Evolutionary conservation across 2,329 filamentous ascomycete genomes (phyloP).

Genomic region (Neofusicoccum cordaticola): DNA sequence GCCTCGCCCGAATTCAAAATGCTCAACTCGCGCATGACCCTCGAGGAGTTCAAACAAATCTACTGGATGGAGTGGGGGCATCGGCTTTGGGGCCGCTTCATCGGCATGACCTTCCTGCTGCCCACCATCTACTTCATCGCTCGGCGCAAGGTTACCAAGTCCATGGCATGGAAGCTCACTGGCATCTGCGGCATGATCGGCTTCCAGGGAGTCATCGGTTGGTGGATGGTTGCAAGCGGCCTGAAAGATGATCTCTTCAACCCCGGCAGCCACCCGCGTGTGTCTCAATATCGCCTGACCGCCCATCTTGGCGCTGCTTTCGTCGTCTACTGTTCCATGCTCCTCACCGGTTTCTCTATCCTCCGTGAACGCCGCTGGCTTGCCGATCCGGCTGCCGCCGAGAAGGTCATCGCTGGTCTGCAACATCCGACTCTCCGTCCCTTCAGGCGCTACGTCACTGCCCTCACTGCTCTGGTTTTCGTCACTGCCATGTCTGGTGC

Average conservation of each 20-base stretch:
- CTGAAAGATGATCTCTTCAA: slow-evolving; percentile 94
- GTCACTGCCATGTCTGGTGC: slow-evolving; percentile 89
- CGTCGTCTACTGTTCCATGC: slow-evolving; percentile 89
- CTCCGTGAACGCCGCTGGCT: slow-evolving; percentile 69
- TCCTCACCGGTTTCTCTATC: slow-evolving; percentile 81
- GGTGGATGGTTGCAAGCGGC: slow-evolving; percentile 99
- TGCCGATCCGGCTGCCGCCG: slow-evolving; percentile 61
- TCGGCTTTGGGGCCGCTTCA: slow-evolving; percentile 86
- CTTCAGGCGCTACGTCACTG: slow-evolving; percentile 71
- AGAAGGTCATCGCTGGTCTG: slow-evolving; percentile 60
- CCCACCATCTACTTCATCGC: slow-evolving; percentile 87
- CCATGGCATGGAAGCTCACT: slow-evolving; percentile 72
- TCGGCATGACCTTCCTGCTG: slow-evolving; percentile 84
- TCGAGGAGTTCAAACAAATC: slow-evolving; percentile 95
- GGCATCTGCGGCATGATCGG: slow-evolving; percentile 89
- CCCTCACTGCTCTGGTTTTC: slow-evolving; percentile 74
- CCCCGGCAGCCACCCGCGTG: slow-evolving; percentile 83
- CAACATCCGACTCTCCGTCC: slow-evolving; percentile 64
- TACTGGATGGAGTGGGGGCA: slow-evolving; percentile 99
- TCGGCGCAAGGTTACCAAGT: slow-evolving; percentile 70
- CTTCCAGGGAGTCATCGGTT: slow-evolving; percentile 91
- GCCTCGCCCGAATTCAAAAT: slow-evolving; percentile 88
- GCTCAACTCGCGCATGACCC: slow-evolving; percentile 87
- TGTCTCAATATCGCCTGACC: slow-evolving; percentile 90
- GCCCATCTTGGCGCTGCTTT: slow-evolving; percentile 90